Conservation (phyloP, 306 rosid species). For the Calophaca sinica region DNA sequence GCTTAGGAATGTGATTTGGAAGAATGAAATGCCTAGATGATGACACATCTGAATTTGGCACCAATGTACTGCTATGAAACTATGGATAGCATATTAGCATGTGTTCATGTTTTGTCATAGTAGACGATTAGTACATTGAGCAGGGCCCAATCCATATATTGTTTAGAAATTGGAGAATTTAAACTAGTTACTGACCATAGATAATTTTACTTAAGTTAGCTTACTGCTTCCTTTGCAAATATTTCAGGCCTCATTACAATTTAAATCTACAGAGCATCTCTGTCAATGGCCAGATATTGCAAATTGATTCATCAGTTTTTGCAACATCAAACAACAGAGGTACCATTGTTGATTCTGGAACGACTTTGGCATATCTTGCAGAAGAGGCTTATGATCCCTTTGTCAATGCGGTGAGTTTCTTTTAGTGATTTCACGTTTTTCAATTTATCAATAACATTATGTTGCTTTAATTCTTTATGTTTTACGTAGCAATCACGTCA, state of each 20-base stretch:
- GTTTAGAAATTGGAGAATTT: background rate
- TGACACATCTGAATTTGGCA: background rate
- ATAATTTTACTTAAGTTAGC: conserved; percentile 28
- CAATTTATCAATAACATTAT: conserved; percentile 28
- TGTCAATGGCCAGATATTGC: conserved; percentile 72
- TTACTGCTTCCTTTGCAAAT: conserved; percentile 38
- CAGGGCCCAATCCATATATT: background rate
- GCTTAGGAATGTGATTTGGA: conserved; percentile 28
- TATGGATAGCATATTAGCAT: background rate
- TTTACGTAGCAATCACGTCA: conserved; percentile 24
- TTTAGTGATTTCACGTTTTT: conserved; percentile 34
- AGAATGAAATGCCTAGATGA: background rate
- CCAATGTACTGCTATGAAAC: conserved; percentile 5
- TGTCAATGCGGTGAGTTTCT: conserved; percentile 78
- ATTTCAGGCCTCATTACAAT: conserved; percentile 95
- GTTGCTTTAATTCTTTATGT: conserved; percentile 35
- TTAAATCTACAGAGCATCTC: conserved; percentile 90
- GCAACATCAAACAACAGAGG: conserved; percentile 82
- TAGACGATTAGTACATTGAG: conserved; percentile 18
- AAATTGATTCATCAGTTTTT: conserved; percentile 74
- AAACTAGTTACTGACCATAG: background rate
- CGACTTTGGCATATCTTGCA: conserved; percentile 96
- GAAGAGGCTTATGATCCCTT: conserved; percentile 88
- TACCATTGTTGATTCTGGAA: conserved; percentile 95
- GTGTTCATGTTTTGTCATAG: conserved; percentile 25